Conservation (phyloP, 306 rosid species). For the Abrus pulchellus region DNA sequence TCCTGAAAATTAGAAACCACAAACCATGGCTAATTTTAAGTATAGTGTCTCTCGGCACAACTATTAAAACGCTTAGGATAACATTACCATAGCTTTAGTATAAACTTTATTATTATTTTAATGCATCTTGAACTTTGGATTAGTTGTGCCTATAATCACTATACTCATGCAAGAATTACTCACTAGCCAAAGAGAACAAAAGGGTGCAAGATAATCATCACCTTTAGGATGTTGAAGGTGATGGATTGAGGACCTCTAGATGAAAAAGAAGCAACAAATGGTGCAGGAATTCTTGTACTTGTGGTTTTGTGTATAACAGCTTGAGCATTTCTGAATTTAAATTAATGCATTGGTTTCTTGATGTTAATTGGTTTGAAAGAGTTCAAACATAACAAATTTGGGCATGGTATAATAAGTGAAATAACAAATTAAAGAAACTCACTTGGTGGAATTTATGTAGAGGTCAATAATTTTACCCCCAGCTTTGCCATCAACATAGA, state of each 20-base stretch:
- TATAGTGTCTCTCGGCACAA: background rate
- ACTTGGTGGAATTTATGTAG: slow-evolving; percentile 77
- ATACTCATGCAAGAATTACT: background rate
- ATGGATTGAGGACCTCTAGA: slow-evolving; percentile 77
- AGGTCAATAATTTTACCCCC: slow-evolving; percentile 49
- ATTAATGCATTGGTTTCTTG: background rate
- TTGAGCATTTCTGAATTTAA: slow-evolving; percentile 60
- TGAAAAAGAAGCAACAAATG: slow-evolving; percentile 78
- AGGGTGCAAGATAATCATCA: background rate
- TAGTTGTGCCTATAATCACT: slow-evolving; percentile 17
- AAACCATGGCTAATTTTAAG: background rate
- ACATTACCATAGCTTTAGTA: background rate
- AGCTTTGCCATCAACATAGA: slow-evolving; percentile 39
- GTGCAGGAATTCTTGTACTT: slow-evolving; percentile 55
- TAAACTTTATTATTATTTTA: background rate
- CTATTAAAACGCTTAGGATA: background rate
- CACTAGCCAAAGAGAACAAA: background rate
- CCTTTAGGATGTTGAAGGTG: slow-evolving; percentile 73
- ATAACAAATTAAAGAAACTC: slow-evolving; percentile 2
- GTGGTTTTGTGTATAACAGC: slow-evolving; percentile 67
- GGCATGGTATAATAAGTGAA: too few relatives aligned
- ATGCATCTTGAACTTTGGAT: background rate
- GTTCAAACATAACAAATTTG: background rate
- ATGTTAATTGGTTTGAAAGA: slow-evolving; percentile 9
- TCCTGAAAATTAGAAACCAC: background rate